Evolutionary conservation across 1,284 basidiomycete species (phyloP).

Genomic region (Austropuccinia psidii): DNA sequence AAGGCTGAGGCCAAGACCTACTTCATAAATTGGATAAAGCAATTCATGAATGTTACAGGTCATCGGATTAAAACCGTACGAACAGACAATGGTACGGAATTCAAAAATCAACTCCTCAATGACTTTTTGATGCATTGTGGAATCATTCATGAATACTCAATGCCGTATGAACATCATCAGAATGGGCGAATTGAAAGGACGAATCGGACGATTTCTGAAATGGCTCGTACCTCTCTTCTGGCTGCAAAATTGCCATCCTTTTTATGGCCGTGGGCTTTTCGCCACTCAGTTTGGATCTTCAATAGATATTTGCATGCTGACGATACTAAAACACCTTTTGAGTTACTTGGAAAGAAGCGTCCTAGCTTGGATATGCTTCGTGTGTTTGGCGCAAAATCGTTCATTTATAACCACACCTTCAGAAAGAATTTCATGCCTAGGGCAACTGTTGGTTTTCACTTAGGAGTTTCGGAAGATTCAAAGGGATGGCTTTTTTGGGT

Average conservation of each 20-base stretch:
- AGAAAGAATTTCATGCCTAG: too few relatives aligned
- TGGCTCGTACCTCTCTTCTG: neutral
- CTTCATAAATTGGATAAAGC: too few relatives aligned
- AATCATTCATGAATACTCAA: too few relatives aligned
- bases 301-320: neutral
- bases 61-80: too few relatives aligned
- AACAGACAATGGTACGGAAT: too few relatives aligned
- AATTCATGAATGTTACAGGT: neutral
- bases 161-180: neutral
- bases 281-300: neutral
- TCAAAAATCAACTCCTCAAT: neutral
- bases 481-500: neutral
- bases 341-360: neutral
- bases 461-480: neutral
- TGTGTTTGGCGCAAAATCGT: too few relatives aligned
- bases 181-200: neutral
- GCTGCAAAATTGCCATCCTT: neutral
- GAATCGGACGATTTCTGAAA: neutral
- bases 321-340: neutral
- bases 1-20: too few relatives aligned
- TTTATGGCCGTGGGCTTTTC: neutral
- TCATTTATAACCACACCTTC: too few relatives aligned
- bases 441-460: too few relatives aligned
- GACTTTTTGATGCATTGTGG: too few relatives aligned
- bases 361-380: neutral